Base-by-base conservation (phyloP, 148 eudicot genomes). In the Cornus florida region DNA sequence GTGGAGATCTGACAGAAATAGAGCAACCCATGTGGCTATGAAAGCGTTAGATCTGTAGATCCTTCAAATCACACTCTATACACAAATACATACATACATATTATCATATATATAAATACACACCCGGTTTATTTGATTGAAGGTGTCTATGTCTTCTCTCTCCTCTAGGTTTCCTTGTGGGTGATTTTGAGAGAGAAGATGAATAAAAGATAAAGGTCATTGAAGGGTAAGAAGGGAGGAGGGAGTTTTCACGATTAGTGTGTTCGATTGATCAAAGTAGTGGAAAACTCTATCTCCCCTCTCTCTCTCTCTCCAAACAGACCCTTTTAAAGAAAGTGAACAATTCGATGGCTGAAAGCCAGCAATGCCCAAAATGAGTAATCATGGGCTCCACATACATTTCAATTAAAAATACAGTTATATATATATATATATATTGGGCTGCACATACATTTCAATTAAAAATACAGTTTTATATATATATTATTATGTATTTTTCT, bases 31-130 rank as follows among this genome's bases (percentile, higher is more conserved):
- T 33, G 82, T 35, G 78, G 35, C 23, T 56, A 12, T 50, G 32
- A 76, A 72, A 77, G 75, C 33, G 32, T 75, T 81, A 85, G 91
- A 88, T 90, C 89, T 86, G 43, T 50, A 83, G 89, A 90, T 88
- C 90, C 83, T 80, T 73, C 72, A 83, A 90, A 57, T 70, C 71
- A 14, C 28, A 13, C 60, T 78, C 87, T 65, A 84, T 28, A 83
- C 78, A 76, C 10, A 43, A 6, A 43, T 43, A 43, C 8, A 43
- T 43, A 4, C 8, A 43, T 43, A 43, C 8, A 43, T 35, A 35
- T 35, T 35, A 28, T 28, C 28, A 28, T 28, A 28, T 28, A 28
- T 43, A 43, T 74, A 7, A 0, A 20, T 22, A 20, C 39, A 28
- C 28, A 28, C 28, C 28, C 28, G 48, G 31, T 68, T 67, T 16